Evolutionary conservation across 78 protist genomes (phyloP), one percentile per base, ranked within the genome.

Genomic region (Fonticula alba): DNA sequence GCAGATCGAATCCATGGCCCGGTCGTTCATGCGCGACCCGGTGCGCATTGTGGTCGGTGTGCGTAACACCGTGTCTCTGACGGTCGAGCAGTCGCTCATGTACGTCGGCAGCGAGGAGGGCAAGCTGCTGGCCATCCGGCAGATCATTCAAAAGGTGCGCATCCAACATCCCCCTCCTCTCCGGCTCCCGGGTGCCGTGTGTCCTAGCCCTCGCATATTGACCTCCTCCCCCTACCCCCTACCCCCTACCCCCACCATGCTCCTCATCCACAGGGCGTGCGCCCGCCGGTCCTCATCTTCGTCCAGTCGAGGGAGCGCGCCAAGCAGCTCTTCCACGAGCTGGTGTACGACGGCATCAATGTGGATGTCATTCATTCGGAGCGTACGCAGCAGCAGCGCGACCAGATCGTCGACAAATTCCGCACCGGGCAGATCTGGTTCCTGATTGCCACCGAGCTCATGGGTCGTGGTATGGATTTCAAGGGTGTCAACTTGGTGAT

Each of bases 401-500:
- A 84, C 7, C 62, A 17, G 1, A 68, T 73, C 0, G 78, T 94
- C 19, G 29, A 52, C 33, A 57, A 69, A 46, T 83, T 94, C 69
- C 78, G 95, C 17, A 3, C 22, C 9, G 96, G 95, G 40, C 19
- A 77, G 53, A 66, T 82, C 20, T 89, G 91, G 89, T 78, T 89
- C 2, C 66, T 94, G 15, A 82, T 94, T 52, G 66, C 88, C 40
- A 94, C 98, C n/a, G 94, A 91, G 29, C 68, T 92, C 31, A 61
- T 93, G 66, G 86, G 87, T 14, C 79, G 98, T n/a, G 98, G 98
- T 36, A 80, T 94, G 76, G 98, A 94, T 65, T 85, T 94, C 71
- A 81, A 70, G 43, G 89, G 90, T 57, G 84, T 91, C 19, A 43
- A 35, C 32, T 33, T 60, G 20, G 95, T 91, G 36, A 79, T 91